These are phyloP conservation scores for Umbelopsis ramanniana DNA, from an alignment of 192 early-diverging fungal genomes.

Conservation along the genomic window DNA sequence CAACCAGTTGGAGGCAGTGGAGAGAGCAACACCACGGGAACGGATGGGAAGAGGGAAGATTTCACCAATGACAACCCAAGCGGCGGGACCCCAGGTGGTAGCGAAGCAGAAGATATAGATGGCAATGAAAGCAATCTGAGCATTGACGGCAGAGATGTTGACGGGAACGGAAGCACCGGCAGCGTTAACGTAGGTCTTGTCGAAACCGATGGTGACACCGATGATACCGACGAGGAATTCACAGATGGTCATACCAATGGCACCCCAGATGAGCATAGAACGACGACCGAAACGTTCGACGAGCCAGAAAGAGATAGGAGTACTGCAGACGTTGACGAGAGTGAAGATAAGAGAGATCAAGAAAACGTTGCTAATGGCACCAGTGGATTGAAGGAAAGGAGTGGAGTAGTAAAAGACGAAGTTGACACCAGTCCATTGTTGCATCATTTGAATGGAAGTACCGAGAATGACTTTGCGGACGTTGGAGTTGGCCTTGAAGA, in stretches of 20 bases:
- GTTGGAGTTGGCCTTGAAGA: constrained; percentile 48
- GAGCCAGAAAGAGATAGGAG: constrained; percentile 51
- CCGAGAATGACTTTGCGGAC: constrained; percentile 62
- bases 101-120: constrained; percentile 81
- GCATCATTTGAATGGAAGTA: constrained; percentile 64
- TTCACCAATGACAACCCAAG: constrained; percentile 89
- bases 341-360: constrained; percentile 43
- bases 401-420: constrained; percentile 78
- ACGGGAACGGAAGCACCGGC: constrained; percentile 29
- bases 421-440: constrained; percentile 85
- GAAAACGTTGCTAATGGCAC: constrained; percentile 25
- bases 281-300: constrained; percentile 31
- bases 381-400: constrained; percentile 54
- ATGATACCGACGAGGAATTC: constrained; percentile 21
- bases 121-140: constrained; percentile 73
- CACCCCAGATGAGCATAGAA: constrained; percentile 36
- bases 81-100: constrained; percentile 86
- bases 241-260: constrained; percentile 29
- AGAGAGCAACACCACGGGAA: constrained; percentile 77
- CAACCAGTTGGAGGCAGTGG: constrained; percentile 86
- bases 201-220: constrained; percentile 48
- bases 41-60: constrained; percentile 88
- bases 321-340: constrained; percentile 35
- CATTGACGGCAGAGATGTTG: constrained; percentile 49
- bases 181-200: constrained; percentile 25